A percentile compares a stretch with the other conserved stretches of the same genome.
Conservation (phyloP, 1,284 basidiomycete species). For the Pulveroboletus sp. region DNA sequence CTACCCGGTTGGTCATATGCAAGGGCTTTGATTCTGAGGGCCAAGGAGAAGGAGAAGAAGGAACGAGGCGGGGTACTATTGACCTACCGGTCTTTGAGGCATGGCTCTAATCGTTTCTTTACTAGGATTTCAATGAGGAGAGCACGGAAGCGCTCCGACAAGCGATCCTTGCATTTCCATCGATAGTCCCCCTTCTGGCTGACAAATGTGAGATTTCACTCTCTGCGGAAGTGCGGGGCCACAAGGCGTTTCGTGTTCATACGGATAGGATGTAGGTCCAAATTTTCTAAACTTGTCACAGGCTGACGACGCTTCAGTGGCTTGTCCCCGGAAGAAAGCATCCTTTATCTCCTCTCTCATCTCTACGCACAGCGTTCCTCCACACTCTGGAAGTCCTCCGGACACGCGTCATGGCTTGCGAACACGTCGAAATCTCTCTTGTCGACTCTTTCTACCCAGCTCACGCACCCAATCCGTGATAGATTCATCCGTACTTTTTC, state of each 20-base stretch:
- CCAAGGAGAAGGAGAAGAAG: conserved; percentile 54
- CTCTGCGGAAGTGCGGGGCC: conserved; percentile 55
- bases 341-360: conserved; percentile 74
- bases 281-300: neutral
- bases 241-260: conserved; percentile 65
- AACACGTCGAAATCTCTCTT: conserved; percentile 49
- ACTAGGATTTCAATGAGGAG: conserved; percentile 23
- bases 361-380: conserved; percentile 79
- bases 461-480: conserved; percentile 39
- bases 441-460: conserved; percentile 36
- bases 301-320: conserved; percentile 34
- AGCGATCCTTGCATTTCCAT: conserved; percentile 78
- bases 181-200: conserved; percentile 76
- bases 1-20: conserved; percentile 84
- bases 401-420: conserved; percentile 69
- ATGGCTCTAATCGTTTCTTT: neutral
- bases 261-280: conserved; percentile 59
- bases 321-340: conserved; percentile 44
- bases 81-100: neutral
- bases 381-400: conserved; percentile 78
- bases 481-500: conserved; percentile 50
- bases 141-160: conserved; percentile 69
- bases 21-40: conserved; percentile 69
- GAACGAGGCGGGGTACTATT: conserved; percentile 44
- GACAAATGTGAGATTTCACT: conserved; percentile 79